Evolutionary conservation across 2,329 filamentous ascomycete genomes (phyloP).

Genomic region (Ceratocystis albifundus): DNA sequence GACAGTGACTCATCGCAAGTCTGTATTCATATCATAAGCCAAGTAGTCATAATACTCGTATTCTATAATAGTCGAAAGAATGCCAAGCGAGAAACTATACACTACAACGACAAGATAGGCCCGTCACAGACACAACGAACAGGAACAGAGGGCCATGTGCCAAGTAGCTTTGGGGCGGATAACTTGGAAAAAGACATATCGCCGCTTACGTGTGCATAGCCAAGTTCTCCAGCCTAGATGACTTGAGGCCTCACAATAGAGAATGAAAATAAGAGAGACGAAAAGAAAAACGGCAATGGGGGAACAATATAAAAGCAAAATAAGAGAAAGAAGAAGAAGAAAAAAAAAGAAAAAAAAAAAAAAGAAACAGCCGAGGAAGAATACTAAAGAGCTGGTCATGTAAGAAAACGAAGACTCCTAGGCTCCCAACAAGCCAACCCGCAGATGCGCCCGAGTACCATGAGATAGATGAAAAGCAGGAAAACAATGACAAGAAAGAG

Average conservation of each 20-base stretch:
- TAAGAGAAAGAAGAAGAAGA: background rate
- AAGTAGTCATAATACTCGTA: background rate
- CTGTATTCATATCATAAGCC: background rate
- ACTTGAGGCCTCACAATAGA: background rate
- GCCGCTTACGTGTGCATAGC: background rate
- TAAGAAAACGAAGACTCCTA: conserved; percentile 10
- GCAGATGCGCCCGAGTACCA: conserved; percentile 13
- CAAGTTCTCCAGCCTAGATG: background rate
- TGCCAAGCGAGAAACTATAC: background rate
- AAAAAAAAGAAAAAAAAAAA: background rate
- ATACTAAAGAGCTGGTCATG: conserved; percentile 12
- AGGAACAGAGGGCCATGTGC: background rate
- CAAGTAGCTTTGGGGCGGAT: background rate
- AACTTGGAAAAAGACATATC: background rate
- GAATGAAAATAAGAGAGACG: background rate
- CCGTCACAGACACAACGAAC: too few relatives aligned
- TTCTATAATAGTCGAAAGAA: conserved; percentile 11
- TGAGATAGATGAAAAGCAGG: background rate
- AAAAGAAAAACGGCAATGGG: background rate
- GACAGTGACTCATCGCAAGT: too few relatives aligned
- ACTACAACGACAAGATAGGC: background rate
- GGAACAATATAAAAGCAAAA: background rate
- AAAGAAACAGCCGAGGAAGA: conserved; percentile 1
- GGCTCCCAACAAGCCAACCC: conserved; percentile 9
- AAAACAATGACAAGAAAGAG: background rate